Evolutionary conservation across 306 rosid species (phyloP).

Genomic region (Pyrus pyrifolia): DNA sequence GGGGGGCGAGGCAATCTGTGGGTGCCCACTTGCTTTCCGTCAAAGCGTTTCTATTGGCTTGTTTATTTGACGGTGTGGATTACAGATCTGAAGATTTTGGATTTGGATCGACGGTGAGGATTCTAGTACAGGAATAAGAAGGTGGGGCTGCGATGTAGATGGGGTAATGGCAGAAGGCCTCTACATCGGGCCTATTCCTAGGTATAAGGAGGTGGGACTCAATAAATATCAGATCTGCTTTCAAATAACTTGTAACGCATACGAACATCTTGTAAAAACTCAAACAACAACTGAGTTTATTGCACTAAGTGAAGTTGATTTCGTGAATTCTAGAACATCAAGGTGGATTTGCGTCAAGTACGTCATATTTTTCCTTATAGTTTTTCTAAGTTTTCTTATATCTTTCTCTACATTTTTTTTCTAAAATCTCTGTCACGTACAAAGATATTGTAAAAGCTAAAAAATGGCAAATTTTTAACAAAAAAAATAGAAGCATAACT

Average conservation of each 20-base stretch:
- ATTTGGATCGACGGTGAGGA: not conserved
- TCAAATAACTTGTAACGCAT: no score
- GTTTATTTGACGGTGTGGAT: not conserved
- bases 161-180: not conserved
- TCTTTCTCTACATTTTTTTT: no score
- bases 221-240: no score
- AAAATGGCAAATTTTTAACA: no score
- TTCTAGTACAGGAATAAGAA: not conserved
- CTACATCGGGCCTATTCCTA: not conserved
- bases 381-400: accelerated
- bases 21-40: not conserved
- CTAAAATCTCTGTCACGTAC: no score
- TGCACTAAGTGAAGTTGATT: no score
- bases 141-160: not conserved
- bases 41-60: not conserved
- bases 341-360: accelerated
- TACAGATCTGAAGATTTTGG: not conserved
- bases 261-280: no score
- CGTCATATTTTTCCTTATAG: accelerated
- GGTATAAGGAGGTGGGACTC: no score
- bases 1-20: conserved; percentile 1
- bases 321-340: no score
- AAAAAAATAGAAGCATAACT: no score
- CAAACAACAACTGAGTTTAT: no score
- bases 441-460: no score